These are phyloP conservation scores for Zygosaccharomyces pseudorouxii DNA, from an alignment of 805 yeast genomes.

Conservation along the genomic window DNA sequence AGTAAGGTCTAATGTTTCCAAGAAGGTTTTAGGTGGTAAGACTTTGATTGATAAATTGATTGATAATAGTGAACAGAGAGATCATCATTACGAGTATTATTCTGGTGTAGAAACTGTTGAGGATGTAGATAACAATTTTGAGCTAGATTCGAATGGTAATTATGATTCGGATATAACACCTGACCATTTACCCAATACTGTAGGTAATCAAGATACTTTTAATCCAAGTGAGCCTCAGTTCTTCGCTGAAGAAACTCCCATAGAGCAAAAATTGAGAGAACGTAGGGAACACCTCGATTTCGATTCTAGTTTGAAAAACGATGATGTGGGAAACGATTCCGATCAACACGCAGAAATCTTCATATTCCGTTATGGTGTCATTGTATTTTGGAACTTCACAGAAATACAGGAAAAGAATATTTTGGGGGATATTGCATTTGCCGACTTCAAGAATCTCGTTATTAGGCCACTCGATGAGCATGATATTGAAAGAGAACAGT, in stretches of 20 bases:
- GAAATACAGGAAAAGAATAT: conserved; percentile 90
- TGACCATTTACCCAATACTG: conserved; percentile 28
- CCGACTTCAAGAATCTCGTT: conserved; percentile 49
- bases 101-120: conserved; percentile 66
- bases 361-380: conserved; percentile 85
- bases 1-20: conserved; percentile 57
- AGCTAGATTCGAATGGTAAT: conserved; percentile 30
- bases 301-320: conserved; percentile 14
- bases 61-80: conserved; percentile 76
- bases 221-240: conserved; percentile 93
- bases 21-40: conserved; percentile 38
- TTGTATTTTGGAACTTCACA: conserved; percentile 96
- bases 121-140: conserved; percentile 45
- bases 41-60: conserved; percentile 68
- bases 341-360: conserved; percentile 77
- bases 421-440: conserved; percentile 76
- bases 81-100: conserved; percentile 87
- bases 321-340: conserved; percentile 24
- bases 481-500: conserved; percentile 86
- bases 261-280: conserved; percentile 19
- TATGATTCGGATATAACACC: conserved; percentile 22
- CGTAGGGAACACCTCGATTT: conserved; percentile 14
- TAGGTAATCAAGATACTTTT: conserved; percentile 49
- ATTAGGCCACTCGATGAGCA: conserved; percentile 76
- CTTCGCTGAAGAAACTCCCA: conserved; percentile 49